phyloP scores from a whole-genome alignment of 805 yeast species.

The Wickerhamomyces subpelliculosus region DNA sequence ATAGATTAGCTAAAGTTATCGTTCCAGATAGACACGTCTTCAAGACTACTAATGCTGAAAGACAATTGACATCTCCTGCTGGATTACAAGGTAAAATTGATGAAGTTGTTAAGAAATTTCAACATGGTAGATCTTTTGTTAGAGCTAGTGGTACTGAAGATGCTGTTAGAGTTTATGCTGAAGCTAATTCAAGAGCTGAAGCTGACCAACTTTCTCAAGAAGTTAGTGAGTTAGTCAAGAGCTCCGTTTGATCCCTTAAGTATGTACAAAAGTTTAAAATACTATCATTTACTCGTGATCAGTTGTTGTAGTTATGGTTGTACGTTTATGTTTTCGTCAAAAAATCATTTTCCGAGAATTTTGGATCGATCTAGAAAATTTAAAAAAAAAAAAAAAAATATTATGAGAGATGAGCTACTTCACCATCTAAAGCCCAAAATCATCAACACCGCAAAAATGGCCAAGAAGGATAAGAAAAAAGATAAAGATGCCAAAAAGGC shows the following conservation, averaged over 20 bases:
- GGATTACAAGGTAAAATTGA: slow-evolving; percentile 78
- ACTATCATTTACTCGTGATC: too few relatives aligned
- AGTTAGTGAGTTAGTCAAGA: slow-evolving; percentile 32
- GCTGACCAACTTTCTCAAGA: slow-evolving; percentile 39
- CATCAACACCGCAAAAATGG: slow-evolving; percentile 44
- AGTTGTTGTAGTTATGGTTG: too few relatives aligned
- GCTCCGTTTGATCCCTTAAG: slow-evolving; percentile 6
- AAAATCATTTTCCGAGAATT: too few relatives aligned
- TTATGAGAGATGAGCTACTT: neutral
- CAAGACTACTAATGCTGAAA: slow-evolving; percentile 85
- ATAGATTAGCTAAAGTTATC: slow-evolving; percentile 69
- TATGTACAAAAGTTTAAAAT: too few relatives aligned
- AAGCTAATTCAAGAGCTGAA: slow-evolving; percentile 51
- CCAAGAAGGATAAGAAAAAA: slow-evolving; percentile 74
- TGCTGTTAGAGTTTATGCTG: slow-evolving; percentile 94
- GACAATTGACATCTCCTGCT: slow-evolving; percentile 66
- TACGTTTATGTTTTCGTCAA: too few relatives aligned
- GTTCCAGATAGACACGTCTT: slow-evolving; percentile 78
- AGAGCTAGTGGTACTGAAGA: slow-evolving; percentile 98
- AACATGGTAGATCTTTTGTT: slow-evolving; percentile 78
- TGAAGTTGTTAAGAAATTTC: slow-evolving; percentile 44
- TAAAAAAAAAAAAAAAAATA: neutral
- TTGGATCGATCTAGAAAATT: neutral
- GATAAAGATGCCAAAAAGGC: slow-evolving; percentile 90
- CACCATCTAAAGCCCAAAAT: neutral